Conservation (phyloP, 768 basidiomycete genomes). For the Serendipita indica region DNA sequence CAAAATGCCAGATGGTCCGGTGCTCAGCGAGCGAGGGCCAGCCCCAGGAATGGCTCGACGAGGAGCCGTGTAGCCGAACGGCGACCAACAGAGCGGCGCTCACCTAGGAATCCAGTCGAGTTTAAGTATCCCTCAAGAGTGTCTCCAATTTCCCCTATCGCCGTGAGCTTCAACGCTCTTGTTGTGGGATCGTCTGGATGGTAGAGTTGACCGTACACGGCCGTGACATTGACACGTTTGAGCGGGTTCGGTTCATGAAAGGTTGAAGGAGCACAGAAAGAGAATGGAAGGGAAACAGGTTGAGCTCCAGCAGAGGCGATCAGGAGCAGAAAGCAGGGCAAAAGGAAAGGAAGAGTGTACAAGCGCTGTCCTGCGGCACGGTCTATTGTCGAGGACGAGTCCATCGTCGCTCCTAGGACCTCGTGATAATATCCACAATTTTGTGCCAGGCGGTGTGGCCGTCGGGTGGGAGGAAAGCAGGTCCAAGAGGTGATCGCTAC, state of each 20-base stretch:
- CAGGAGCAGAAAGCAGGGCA: slow-evolving; percentile 1
- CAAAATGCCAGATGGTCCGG: no score
- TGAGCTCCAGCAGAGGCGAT: slow-evolving; percentile 25
- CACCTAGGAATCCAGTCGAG: slow-evolving; percentile 50
- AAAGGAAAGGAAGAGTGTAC: background rate
- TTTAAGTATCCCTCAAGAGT: slow-evolving; percentile 36
- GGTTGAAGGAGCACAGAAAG: slow-evolving; percentile 49
- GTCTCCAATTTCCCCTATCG: slow-evolving; percentile 8
- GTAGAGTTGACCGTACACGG: slow-evolving; percentile 55
- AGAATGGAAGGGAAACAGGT: slow-evolving; percentile 46
- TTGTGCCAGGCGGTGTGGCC: no score
- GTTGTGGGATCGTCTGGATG: slow-evolving; percentile 15
- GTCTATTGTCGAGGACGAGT: background rate
- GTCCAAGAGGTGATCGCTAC: no score
- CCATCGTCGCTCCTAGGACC: no score
- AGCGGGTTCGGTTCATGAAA: slow-evolving; percentile 22
- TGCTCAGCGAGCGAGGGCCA: no score
- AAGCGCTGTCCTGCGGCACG: background rate
- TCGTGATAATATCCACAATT: no score
- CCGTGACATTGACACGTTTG: slow-evolving; percentile 48
- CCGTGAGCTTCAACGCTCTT: background rate
- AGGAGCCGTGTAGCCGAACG: background rate
- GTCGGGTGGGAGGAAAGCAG: no score
- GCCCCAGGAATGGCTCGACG: slow-evolving; percentile 12
- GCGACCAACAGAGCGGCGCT: slow-evolving; percentile 20